Conservation (phyloP, 768 basidiomycete species). For the Hygrocybe punicea region DNA sequence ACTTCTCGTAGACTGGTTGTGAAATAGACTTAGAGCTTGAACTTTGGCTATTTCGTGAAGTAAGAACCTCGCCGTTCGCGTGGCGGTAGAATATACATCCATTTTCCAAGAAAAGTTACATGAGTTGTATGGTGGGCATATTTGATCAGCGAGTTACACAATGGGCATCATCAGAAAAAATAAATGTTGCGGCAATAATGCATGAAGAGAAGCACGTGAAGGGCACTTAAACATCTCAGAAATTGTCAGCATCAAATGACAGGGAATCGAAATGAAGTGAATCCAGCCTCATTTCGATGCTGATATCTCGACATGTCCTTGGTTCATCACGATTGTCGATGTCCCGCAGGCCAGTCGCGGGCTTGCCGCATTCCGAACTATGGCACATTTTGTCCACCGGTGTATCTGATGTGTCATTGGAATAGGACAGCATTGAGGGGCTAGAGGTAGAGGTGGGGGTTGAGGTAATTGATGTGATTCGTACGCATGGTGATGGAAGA, state of each 20-base stretch:
- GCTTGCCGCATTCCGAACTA: no score
- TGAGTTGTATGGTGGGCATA: no score
- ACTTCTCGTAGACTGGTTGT: no score
- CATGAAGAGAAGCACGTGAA: no score
- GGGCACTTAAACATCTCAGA: constrained; percentile 7
- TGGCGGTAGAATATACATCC: no score
- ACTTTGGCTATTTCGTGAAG: not conserved
- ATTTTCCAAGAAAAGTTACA: no score
- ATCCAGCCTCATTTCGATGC: constrained; percentile 65
- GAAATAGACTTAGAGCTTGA: no score
- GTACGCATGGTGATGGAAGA: constrained; percentile 15
- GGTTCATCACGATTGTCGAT: not conserved
- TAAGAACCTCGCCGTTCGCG: no score
- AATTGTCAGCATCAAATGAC: constrained; percentile 66
- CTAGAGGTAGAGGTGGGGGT: constrained; percentile 18
- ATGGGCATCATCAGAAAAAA: no score
- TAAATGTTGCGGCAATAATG: no score
- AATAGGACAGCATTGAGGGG: constrained; percentile 23
- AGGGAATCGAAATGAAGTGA: constrained; percentile 71
- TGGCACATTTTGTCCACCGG: constrained; percentile 11
- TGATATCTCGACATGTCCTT: constrained; percentile 36
- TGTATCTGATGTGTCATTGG: constrained; percentile 18
- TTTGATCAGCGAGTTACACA: no score
- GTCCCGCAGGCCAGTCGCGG: not conserved
- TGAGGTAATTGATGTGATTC: constrained; percentile 8